Base-by-base conservation (phyloP, 2,329 filamentous ascomycete genomes). In the Clarireedia paspali region DNA sequence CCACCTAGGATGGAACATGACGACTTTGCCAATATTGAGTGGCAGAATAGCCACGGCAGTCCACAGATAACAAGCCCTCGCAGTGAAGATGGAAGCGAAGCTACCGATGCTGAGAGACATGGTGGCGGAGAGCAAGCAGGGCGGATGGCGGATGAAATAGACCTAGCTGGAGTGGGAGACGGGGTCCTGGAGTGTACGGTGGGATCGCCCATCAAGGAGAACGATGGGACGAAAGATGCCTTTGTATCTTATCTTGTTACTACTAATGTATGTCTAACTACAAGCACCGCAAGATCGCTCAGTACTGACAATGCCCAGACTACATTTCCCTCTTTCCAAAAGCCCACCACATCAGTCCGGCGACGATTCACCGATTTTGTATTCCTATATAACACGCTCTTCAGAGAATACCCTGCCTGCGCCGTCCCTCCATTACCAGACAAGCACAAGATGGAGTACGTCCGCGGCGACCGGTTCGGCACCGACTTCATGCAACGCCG, bases 361-460 rank as follows among this genome's bases (percentile, higher is more conserved):
- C 84, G 94, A 64, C 89, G 94, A 67, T 99, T 96, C 74, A 97
- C 92, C 64, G 94, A 99, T 75, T 99, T 99, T 70, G 87, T 95
- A 64, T 99, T 96, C 71, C 83, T 99, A 60, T 96, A 89, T 76
- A 96, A 95, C 73, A 86, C 89, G 34, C 84, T 99, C 51, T 84
- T 80, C 61, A 85, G 85, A 69, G 91, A 96, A 70, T 97, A 90
- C 67, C 89, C 91, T 58, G 89, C 90, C 74, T 89, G 88, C 72
- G 94, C 94, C 48, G 89, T 99, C 3, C 94, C 94, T 30, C 94
- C 94, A 47, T 78, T 99, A 53, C 94, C 94, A 53, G 94, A 97
- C 74, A 99, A 97, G 78, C 92, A 97, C 77, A 95, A 95, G 74
- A 96, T 99, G 89, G 91, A 96, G 69, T 97, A 97, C 69, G 94